Base-by-base conservation (phyloP, 1,284 basidiomycete genomes). In the Puccinia hordei region DNA sequence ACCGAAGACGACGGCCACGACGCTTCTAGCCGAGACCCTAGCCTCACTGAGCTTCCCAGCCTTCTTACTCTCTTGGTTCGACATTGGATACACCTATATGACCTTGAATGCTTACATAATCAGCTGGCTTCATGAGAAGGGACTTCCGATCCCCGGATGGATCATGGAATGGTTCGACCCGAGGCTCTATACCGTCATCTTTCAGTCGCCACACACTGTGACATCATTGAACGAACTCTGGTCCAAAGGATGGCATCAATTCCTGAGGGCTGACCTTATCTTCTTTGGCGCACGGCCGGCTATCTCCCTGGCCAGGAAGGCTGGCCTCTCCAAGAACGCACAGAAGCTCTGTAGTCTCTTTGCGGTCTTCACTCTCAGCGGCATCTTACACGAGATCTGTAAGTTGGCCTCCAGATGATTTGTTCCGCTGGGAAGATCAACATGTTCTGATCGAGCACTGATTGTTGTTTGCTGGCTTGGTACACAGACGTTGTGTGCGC, bases 191-290 rank as follows among this genome's bases (percentile, higher is more conserved):
- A 44, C 65, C 8, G 17, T 88, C 88, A 2, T 73, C 87, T 9
- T 89, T 88, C 82, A 83, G 87, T 76, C 78, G 84, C 35, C 89
- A 88, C 89, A 88, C 87, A 81, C 82, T 19, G 81, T 88, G 0
- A 87, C 87, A 5, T 89, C 88, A 1, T 83, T 90, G 33, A 85
- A 85, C 46, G 87, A 89, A 13, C 88, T 89, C n/a, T 90, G 89
- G 88, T 86, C 81, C 82, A 85, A 82, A 85, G 87, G 77, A 59
- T 90, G 85, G 89, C 89, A 90, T 83, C 77, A 72, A 57, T 72
- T 80, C 17, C 69, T 80, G 10, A 35, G 77, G 15, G 55, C 49
- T 22, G 51, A 59, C 3, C 66, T 79, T 15, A 24, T 79, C 27
- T 59, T 79, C 33, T 79, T 65, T 38, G 76, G 53, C 59, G 66